Conservation (phyloP, 2,329 filamentous ascomycete species). For the Gnomoniopsis sp. region DNA sequence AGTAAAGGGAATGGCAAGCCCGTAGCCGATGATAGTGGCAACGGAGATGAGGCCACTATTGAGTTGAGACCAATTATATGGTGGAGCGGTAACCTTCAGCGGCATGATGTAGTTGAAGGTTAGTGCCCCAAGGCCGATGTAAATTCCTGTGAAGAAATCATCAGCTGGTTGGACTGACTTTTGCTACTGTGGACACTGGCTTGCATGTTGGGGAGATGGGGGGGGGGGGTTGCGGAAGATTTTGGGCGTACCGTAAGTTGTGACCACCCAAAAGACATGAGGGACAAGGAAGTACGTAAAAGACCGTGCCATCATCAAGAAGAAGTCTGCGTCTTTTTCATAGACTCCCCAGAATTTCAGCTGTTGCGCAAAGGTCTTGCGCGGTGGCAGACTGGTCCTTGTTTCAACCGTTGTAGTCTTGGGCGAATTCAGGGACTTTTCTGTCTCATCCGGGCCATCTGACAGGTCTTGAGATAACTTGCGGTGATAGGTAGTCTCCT, state of each 20-base stretch:
- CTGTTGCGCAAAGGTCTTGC: conserved; percentile 38
- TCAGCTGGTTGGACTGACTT: background rate
- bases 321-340: conserved; percentile 40
- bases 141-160: conserved; percentile 29
- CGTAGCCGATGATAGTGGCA: conserved; percentile 31
- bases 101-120: conserved; percentile 50
- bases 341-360: conserved; percentile 41
- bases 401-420: background rate
- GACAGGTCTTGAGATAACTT: conserved; percentile 5
- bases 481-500: conserved; percentile 30
- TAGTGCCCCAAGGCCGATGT: conserved; percentile 46
- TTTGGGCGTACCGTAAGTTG: conserved; percentile 34
- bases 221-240: conserved; percentile 19
- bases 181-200: background rate
- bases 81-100: conserved; percentile 39
- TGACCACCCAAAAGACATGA: conserved; percentile 46
- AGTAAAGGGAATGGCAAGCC: conserved; percentile 41
- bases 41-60: conserved; percentile 44
- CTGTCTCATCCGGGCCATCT: conserved; percentile 8
- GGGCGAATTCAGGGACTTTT: conserved; percentile 6
- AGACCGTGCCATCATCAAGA: conserved; percentile 41
- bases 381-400: conserved; percentile 26
- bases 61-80: conserved; percentile 43
- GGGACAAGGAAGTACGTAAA: conserved; percentile 47
- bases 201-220: background rate